Conservation (phyloP, 2,329 filamentous ascomycete genomes). For the Apiospora sp. region DNA sequence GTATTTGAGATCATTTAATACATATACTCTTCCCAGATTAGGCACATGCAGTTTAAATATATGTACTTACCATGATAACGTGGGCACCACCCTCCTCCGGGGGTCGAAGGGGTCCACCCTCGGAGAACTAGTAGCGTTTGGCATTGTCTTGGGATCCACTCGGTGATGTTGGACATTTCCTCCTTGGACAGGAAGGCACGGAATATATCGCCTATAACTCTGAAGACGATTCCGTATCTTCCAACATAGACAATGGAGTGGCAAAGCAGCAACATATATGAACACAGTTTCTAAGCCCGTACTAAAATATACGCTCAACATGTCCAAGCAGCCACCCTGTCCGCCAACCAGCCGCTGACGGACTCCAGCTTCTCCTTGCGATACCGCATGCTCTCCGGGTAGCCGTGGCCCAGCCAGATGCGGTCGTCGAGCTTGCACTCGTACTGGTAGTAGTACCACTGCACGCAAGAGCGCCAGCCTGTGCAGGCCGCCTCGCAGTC, state of each 20-base stretch:
- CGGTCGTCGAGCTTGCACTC: conserved; percentile 12
- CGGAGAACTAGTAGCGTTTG: conserved; percentile 74
- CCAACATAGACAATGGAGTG: neutral
- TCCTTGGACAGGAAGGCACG: conserved; percentile 59
- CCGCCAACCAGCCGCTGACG: neutral
- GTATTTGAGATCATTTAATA: conserved; percentile 27
- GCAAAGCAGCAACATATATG: neutral
- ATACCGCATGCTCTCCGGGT: conserved; percentile 14
- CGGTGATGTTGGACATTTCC: conserved; percentile 68
- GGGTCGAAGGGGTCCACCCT: conserved; percentile 71
- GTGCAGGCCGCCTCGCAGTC: neutral
- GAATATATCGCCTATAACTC: neutral
- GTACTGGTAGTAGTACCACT: conserved; percentile 23
- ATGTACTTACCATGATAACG: conserved; percentile 66
- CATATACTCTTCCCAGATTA: neutral
- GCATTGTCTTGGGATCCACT: conserved; percentile 80
- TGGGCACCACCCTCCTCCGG: conserved; percentile 76
- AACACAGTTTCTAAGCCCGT: too few relatives aligned
- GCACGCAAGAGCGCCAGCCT: neutral
- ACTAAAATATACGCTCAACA: neutral
- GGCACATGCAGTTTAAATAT: neutral
- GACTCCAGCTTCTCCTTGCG: conserved; percentile 20
- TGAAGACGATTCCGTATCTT: neutral
- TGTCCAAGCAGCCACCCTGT: neutral
- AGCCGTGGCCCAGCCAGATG: neutral